These are phyloP conservation scores for Metschnikowia corniflorae DNA, from an alignment of 805 yeast genomes.

Conservation along the genomic window DNA sequence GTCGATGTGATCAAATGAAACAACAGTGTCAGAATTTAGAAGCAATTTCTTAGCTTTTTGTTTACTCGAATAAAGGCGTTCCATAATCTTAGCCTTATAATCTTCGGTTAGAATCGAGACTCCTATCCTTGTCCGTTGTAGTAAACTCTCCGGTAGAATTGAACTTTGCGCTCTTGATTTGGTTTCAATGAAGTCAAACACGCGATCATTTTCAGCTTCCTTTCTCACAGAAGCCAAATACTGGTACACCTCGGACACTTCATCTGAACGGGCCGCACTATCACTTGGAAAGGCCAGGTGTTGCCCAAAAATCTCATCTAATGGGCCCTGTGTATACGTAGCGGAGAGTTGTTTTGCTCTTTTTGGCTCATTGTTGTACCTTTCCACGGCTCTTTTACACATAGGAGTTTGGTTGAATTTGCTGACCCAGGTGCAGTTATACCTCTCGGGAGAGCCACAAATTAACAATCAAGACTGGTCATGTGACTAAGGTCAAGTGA, in stretches of 20 bases:
- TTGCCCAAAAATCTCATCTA: conserved; percentile 30
- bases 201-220: conserved; percentile 28
- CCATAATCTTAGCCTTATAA: not conserved
- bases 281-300: conserved; percentile 26
- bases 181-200: conserved; percentile 11
- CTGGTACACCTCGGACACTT: conserved; percentile 17
- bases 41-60: not conserved
- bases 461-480: too few relatives aligned
- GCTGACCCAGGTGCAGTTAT: too few relatives aligned
- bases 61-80: conserved; percentile 1
- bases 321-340: conserved; percentile 20
- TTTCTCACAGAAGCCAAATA: conserved; percentile 29
- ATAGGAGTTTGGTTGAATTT: too few relatives aligned
- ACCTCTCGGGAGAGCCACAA: too few relatives aligned
- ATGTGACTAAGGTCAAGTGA: too few relatives aligned
- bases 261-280: conserved; percentile 3
- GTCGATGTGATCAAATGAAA: conserved; percentile 1
- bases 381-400: conserved; percentile 14
- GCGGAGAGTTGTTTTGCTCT: conserved; percentile 1
- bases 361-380: conserved; percentile 7
- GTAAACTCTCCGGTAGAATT: not conserved
- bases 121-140: not conserved
- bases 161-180: not conserved
- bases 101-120: conserved; percentile 1
- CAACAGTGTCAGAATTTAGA: not conserved